Base-by-base conservation (phyloP, 2,329 filamentous ascomycete genomes). In the Plectosphaerella plurivora region DNA sequence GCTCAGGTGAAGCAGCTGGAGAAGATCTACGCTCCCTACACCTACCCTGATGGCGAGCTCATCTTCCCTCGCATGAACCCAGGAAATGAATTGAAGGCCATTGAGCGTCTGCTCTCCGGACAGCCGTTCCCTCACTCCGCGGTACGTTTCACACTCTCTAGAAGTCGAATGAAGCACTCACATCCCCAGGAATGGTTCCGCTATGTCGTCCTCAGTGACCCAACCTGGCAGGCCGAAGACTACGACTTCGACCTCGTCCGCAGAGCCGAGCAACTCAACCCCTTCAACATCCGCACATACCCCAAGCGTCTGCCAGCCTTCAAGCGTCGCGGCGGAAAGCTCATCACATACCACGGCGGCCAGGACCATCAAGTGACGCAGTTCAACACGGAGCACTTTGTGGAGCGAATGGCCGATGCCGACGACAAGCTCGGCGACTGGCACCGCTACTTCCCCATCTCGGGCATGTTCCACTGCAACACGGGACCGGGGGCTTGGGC, bases 381-480 rank as follows among this genome's bases (percentile, higher is more conserved):
- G 35, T 55, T 57, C 22, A 63, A 60, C 18, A 61, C 63, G 0
- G 57, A 57, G 14, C 57, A 58, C 1, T 63, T 62, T 46, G 64
- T 59, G 47, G 47, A 63, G 5, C 56, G 51, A 4, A 57, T 64
- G 24, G 49, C 51, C 56, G 2, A 12, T 52, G 33, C 55, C 15
- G 14, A 54, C 15, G 24, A 28, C 1, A 58, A 63, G 14, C 47
- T 76, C 18, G 76, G 74, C 2, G 71, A 76, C 10, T 78, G 78
- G 61, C 84, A 78, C 63, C 64, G 69, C 0, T 74, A 76, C 58
- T 82, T 82, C 59, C 67, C 66, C 18, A 70, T 83, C n/a, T 77
- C 78, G 0, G 79, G 79, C 0, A 77, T 81, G 74, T 65, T 64
- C 15, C 78, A 82, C 64, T 82, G 78, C 60, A 56, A 54, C 33